phyloP scores from a whole-genome alignment of 116 monocot species.

The Papilionanthe hybrid region DNA sequence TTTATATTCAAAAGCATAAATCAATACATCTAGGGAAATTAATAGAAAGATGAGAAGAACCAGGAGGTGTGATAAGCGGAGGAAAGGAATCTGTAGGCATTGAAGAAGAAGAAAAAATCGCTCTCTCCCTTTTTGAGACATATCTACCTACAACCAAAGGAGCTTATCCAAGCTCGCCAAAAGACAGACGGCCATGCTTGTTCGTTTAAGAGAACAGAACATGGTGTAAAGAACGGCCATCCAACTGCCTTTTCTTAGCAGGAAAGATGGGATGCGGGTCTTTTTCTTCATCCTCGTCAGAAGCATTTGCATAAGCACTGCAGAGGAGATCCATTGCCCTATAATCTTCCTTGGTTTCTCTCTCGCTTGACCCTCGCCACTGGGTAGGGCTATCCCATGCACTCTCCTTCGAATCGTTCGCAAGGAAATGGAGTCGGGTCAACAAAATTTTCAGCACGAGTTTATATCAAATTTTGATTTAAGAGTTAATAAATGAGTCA shows the following conservation, averaged over 20 bases:
- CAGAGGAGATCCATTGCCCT: conserved; percentile 19
- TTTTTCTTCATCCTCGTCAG: conserved; percentile 4
- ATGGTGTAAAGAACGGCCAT: neutral
- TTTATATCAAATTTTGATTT: too few relatives aligned
- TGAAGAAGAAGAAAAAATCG: conserved; percentile 4
- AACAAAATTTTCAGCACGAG: too few relatives aligned
- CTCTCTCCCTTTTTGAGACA: conserved; percentile 18
- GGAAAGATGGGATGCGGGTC: neutral
- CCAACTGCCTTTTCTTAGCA: conserved; percentile 3
- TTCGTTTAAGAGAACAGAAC: neutral
- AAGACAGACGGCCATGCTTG: neutral
- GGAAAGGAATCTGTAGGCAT: neutral
- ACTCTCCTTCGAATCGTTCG: too few relatives aligned
- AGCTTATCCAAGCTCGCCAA: neutral
- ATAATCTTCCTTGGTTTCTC: too few relatives aligned
- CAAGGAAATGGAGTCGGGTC: too few relatives aligned
- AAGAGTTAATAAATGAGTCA: too few relatives aligned
- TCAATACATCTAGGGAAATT: neutral
- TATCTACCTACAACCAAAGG: conserved; percentile 3
- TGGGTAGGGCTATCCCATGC: too few relatives aligned
- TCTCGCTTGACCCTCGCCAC: too few relatives aligned
- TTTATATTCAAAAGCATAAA: neutral
- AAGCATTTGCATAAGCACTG: conserved; percentile 6
- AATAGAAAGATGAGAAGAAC: conserved; percentile 11
- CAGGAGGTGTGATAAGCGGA: neutral